Base-by-base conservation (phyloP, 202 grass and related monocot genomes). In the Cymbopogon flexuosus region DNA sequence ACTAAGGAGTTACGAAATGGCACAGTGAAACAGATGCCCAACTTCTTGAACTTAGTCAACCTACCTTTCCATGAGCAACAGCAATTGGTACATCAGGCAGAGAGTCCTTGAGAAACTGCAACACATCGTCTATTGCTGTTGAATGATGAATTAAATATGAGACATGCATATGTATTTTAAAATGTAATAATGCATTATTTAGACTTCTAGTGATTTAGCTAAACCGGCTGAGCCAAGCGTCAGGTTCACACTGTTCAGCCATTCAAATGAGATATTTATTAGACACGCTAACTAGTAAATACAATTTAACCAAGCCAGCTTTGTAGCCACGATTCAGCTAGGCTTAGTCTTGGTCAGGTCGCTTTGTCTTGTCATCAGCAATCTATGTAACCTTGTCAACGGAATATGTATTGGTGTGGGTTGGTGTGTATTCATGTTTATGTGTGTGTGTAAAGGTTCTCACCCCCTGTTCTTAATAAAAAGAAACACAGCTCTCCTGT, bases 31-130 rank as follows among this genome's bases (percentile, higher is more conserved):
- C 3, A 14, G 5, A 70, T 49, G 27, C 61, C n/a, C 61, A 71
- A 36, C 23, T 81, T 65, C 54, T 72, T 43, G 27, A 59, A 16
- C 80, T 68, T 76, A 85, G 56, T 62, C 60, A 79, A 85, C 62
- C 0, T 89, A 94, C 94, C 89, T 89, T 86, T 81, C 94, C 94
- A 89, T 97, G 94, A 85, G 88, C 94, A 87, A 92, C 78, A 65
- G 89, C 91, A 52, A 92, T 84, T 61, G 89, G 69, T 85, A 89
- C 86, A 72, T 87, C 70, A 27, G 91, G 88, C 54, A 94, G 86
- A 36, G 78, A 94, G 31, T 62, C 68, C 75, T 92, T 76, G 33
- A 97, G 80, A 88, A 89, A 97, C 83, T 88, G 84, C 79, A 85
- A 87, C 73, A 88, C 88, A 61, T 94, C 94, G 22, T 94, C 91